Conservation (phyloP, 2,329 filamentous ascomycete genomes). For the Phaeosphaeria sp. region DNA sequence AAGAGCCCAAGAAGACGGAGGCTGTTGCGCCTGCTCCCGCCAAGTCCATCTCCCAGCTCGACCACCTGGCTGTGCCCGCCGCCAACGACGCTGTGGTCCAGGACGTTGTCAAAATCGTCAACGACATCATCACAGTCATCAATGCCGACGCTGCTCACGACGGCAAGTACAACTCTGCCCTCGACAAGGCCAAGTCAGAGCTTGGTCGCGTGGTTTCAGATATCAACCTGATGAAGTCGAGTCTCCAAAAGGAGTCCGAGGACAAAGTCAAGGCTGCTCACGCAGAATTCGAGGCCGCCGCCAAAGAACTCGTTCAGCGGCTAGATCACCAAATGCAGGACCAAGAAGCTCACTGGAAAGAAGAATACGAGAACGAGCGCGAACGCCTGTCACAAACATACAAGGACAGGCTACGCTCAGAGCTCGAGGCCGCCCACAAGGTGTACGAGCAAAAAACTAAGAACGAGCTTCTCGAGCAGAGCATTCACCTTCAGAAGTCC, state of each 20-base stretch:
- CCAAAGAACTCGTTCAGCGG: slow-evolving; percentile 85
- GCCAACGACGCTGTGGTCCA: slow-evolving; percentile 88
- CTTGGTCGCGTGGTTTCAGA: slow-evolving; percentile 78
- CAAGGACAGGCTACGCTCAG: slow-evolving; percentile 77
- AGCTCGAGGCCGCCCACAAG: slow-evolving; percentile 79
- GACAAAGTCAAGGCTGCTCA: slow-evolving; percentile 74
- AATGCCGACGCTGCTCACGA: slow-evolving; percentile 80
- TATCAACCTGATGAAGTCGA: slow-evolving; percentile 75
- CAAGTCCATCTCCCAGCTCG: slow-evolving; percentile 65
- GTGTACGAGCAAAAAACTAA: slow-evolving; percentile 82
- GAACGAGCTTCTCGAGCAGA: slow-evolving; percentile 89
- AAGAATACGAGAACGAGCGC: slow-evolving; percentile 88
- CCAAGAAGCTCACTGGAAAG: slow-evolving; percentile 82
- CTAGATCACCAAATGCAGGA: slow-evolving; percentile 81
- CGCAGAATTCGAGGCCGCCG: slow-evolving; percentile 83
- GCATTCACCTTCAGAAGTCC: slow-evolving; percentile 82
- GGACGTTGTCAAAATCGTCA: slow-evolving; percentile 92
- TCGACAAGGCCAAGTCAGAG: slow-evolving; percentile 85
- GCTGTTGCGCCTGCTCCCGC: slow-evolving; percentile 27
- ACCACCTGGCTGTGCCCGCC: slow-evolving; percentile 76
- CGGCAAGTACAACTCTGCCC: slow-evolving; percentile 76
- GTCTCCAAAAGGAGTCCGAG: slow-evolving; percentile 73
- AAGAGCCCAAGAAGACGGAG: slow-evolving; percentile 27
- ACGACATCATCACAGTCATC: slow-evolving; percentile 92
- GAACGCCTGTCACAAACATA: slow-evolving; percentile 79